Evolutionary conservation across 768 basidiomycete species (phyloP), one percentile per base, ranked within the genome.

Genomic region (Mycena chlorophos): DNA sequence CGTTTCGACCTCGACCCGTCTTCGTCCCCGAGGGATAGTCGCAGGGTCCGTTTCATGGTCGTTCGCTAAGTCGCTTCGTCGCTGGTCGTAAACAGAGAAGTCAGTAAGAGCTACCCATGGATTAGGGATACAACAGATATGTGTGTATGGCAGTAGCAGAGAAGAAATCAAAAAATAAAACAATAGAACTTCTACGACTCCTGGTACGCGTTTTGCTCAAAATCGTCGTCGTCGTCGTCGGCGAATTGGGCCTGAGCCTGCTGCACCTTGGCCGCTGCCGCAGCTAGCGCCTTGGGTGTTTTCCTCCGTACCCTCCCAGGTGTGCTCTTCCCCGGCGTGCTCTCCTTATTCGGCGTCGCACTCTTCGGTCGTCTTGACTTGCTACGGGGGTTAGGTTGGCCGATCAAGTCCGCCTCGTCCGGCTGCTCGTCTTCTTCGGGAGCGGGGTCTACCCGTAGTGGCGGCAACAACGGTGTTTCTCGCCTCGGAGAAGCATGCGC

Each of bases 1-100:
- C 77, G 77, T 66, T 80, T 80, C 51, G 72, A 68, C 60, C 76
- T 72, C 65, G 75, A 71, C 62, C 71, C 62, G 46, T 72, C 40
- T 20, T 42, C 73, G 37, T 63, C 62, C 37, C 70, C 71, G 54
- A 68, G 74, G 55, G 71, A 59, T 42, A 69, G 68, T 49, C 66
- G 71, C 38, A 71, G 71, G 56, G 73, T 73, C 57, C 78, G 62
- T 67, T 79, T 80, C 66, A 60, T 60, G 40, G 40, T 43, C n/a
- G 40, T 20, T 42, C 8, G 40, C 40, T 22, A 42, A 42, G 40
- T 14, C 40, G 13, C 40, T n/a, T n/a, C n/a, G n/a, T n/a, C n/a
- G n/a, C n/a, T n/a, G n/a, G n/a, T n/a, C n/a, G n/a, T n/a, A n/a
- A n/a, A n/a, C n/a, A n/a, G n/a, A n/a, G n/a, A n/a, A n/a, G n/a